phyloP scores from a whole-genome alignment of 2,329 filamentous ascomycete species.

The Monosporascus cannonballus region DNA sequence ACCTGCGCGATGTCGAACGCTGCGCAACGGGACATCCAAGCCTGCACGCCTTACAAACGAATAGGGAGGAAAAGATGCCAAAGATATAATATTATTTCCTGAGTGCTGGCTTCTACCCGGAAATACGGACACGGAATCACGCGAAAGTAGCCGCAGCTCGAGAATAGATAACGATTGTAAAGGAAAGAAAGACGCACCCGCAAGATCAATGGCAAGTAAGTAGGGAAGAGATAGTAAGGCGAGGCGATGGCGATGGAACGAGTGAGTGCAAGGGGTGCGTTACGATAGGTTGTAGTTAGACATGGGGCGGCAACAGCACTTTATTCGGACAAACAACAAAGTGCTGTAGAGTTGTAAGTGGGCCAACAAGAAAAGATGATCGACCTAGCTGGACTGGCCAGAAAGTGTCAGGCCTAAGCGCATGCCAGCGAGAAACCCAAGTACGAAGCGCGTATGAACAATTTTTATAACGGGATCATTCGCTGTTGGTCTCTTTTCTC shows the following conservation, averaged over 20 bases:
- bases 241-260: neutral
- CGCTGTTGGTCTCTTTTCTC: too few species aligned
- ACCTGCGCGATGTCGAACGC: too few species aligned
- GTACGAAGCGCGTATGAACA: too few species aligned
- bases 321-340: neutral
- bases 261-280: neutral
- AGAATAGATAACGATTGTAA: neutral
- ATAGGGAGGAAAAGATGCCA: too few species aligned
- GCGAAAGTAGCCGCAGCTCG: neutral
- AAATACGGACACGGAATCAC: neutral
- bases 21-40: too few species aligned
- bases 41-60: too few species aligned
- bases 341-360: neutral
- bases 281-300: neutral
- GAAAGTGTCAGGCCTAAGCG: too few species aligned
- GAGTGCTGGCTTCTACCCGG: neutral
- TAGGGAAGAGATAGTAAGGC: neutral
- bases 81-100: too few species aligned
- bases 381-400: neutral
- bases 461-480: too few species aligned
- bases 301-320: neutral
- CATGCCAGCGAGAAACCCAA: too few species aligned
- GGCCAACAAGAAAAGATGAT: neutral
- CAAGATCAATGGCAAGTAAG: neutral
- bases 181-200: neutral